Evolutionary conservation across 257 asterid genomes (phyloP), one percentile per base, ranked within the genome.

Genomic region (Paulownia fortunei): DNA sequence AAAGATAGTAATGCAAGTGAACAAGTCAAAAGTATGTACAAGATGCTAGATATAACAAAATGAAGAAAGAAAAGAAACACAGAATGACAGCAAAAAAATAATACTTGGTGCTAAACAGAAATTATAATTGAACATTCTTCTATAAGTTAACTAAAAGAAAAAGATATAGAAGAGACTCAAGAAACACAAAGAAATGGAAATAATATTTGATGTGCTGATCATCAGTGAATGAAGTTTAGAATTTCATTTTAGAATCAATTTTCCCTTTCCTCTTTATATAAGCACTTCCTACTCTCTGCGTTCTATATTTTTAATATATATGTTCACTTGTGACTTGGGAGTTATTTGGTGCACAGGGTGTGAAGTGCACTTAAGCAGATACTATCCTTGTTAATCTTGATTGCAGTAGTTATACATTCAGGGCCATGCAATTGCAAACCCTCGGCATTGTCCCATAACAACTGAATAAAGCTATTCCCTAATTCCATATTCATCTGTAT

Each of bases 1-100:
- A 82, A 41, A 59, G 36, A 52, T 23, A 34, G 60, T 8, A 61
- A 67, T 36, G 65, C 56, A 73, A 70, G 59, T 52, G 27, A 82
- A 60, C 27, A 34, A n/a, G 69, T 56, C 69, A 82, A 59, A 56
- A n/a, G 9, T 19, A 8, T 39, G 46, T 1, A 52, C 34, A 39
- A 51, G 7, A 24, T n/a, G 55, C 32, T 42, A 19, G 24, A 19
- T 21, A 5, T n/a, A 4, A 51, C 10, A 39, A n/a, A 68, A 19
- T 11, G 51, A 39, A 32, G 6, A 39, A 69, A 21, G 12, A 15
- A 58, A 59, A 42, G 66, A 46, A 77, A 18, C 27, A 6, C 9
- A 49, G 1, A 64, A 16, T 7, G 3, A 44, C 12, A 39, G 72
- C 18, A 76, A 18, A 2, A 65, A 23, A 23, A 41, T 49, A 19